phyloP scores from a whole-genome alignment of 2,329 filamentous ascomycete species.

The Fusarium cicatricum region DNA sequence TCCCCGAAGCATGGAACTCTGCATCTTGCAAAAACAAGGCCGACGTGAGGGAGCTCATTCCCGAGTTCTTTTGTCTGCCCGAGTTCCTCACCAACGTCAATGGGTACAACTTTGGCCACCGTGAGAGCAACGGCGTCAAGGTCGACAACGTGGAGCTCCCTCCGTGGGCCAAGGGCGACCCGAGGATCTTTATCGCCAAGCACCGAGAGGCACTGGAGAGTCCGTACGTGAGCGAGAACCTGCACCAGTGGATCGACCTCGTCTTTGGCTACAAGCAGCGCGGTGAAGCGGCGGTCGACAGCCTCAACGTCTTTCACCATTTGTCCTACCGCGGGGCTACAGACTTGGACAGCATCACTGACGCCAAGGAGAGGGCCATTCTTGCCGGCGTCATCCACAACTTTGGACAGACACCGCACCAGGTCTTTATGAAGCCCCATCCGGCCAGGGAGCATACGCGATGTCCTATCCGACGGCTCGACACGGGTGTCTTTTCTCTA shows the following conservation, averaged over 20 bases:
- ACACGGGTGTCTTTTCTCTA: slow-evolving; percentile 79
- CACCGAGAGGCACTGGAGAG: slow-evolving; percentile 96
- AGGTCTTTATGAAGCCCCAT: slow-evolving; percentile 87
- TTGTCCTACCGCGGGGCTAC: slow-evolving; percentile 94
- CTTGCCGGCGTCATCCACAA: slow-evolving; percentile 98
- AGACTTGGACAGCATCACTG: slow-evolving; percentile 88
- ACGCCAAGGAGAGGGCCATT: slow-evolving; percentile 84
- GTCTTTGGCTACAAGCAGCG: slow-evolving; percentile 95
- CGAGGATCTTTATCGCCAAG: slow-evolving; percentile 93
- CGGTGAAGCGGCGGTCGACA: slow-evolving; percentile 90
- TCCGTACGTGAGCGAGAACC: slow-evolving; percentile 85
- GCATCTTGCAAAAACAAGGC: slow-evolving; percentile 90
- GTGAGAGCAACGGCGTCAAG: slow-evolving; percentile 79
- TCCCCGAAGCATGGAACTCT: slow-evolving; percentile 89
- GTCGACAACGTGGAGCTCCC: slow-evolving; percentile 92
- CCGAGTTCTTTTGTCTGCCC: slow-evolving; percentile 96
- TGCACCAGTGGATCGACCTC: slow-evolving; percentile 96
- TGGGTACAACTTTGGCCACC: slow-evolving; percentile 88
- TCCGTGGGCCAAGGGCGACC: slow-evolving; percentile 95
- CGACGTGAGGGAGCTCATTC: slow-evolving; percentile 92
- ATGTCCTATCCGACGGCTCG: slow-evolving; percentile 73
- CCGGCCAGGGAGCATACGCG: slow-evolving; percentile 75
- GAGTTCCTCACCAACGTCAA: slow-evolving; percentile 97
- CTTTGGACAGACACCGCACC: slow-evolving; percentile 96
- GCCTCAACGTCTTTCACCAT: slow-evolving; percentile 94